These are phyloP conservation scores for Penicillium rolfsii DNA, from an alignment of 2,329 filamentous ascomycete genomes.

Conservation along the genomic window DNA sequence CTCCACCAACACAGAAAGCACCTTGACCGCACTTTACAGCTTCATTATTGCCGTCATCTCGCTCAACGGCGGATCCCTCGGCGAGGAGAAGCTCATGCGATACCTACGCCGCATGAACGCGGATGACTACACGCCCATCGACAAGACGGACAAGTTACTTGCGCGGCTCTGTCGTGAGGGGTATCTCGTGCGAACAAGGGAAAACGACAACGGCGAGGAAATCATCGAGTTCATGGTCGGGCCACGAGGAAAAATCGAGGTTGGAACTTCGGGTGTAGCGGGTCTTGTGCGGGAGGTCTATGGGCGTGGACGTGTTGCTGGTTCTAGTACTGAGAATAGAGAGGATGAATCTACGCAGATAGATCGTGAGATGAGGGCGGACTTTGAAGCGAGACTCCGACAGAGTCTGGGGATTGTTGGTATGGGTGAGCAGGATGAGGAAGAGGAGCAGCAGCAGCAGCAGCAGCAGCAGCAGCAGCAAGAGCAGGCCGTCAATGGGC, in stretches of 20 bases:
- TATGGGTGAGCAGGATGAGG: slow-evolving; percentile 7
- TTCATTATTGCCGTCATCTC: slow-evolving; percentile 76
- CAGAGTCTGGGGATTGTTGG: slow-evolving; percentile 62
- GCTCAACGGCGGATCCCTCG: slow-evolving; percentile 71
- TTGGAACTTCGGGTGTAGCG: slow-evolving; percentile 75
- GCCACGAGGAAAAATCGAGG: slow-evolving; percentile 80
- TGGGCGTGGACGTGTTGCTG: slow-evolving; percentile 33
- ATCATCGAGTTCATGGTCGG: slow-evolving; percentile 81
- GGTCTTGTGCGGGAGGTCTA: slow-evolving; percentile 66
- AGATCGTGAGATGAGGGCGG: slow-evolving; percentile 33
- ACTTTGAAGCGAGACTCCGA: slow-evolving; percentile 63
- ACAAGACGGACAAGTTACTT: slow-evolving; percentile 75
- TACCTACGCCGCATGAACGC: slow-evolving; percentile 76
- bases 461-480: not conserved
- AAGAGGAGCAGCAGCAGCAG: not conserved
- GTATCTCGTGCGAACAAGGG: slow-evolving; percentile 76
- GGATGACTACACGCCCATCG: slow-evolving; percentile 71
- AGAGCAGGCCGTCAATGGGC: not conserved
- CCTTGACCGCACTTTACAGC: slow-evolving; percentile 80
- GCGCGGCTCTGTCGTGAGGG: slow-evolving; percentile 77
- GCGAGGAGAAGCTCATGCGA: slow-evolving; percentile 76
- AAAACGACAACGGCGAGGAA: slow-evolving; percentile 72
- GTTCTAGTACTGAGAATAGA: slow-evolving; percentile 13
- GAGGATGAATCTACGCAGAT: slow-evolving; percentile 17
- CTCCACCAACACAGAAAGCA: slow-evolving; percentile 69